Base-by-base conservation (phyloP, 2,329 filamentous ascomycete species). In the Fusarium sp. region DNA sequence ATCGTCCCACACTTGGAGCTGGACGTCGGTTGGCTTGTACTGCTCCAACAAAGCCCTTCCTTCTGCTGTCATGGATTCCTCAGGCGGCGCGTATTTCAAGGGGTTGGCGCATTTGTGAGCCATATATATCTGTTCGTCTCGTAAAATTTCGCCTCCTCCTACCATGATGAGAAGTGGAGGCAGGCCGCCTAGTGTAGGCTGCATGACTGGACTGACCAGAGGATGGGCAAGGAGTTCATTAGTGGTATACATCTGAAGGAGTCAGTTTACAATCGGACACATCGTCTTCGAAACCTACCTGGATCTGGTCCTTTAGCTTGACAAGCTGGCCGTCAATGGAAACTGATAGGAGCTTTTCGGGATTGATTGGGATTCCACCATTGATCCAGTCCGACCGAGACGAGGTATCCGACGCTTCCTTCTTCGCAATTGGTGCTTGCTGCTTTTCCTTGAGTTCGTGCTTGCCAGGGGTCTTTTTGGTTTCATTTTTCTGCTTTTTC, bases 1-100 rank as follows among this genome's bases (percentile, higher is more conserved):
- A 73, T 97, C 92, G 60, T 98, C 95, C 94, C 95, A 98, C 2
- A 98, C 91, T 77, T 98, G 96, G 3, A 99, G 85, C 76, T 98
- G 94, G 1, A 98, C 95, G 72, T 97, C 89, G 0, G 96, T 99
- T 0, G 94, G 93, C 59, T 89, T 88, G 78, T 93, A 97, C 65
- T 86, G 89, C 36, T 85, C 82, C 17, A 96, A 75, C 14, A 84
- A 79, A 6, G 86, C 84, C 21, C 85, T 85, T 28, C 91, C 90
- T 62, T 86, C 84, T 38, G 91, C 87, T 34, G 90, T 84, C 63
- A 96, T 82, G 43, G 88, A 84, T 0, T 84, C 83, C 38, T 91
- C 85, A 1, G 87, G 84, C 0, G 93, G 92, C 1, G 91, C 87
- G 73, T 97, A 98, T 62, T 88, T 87, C 24, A 85, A 77, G 0